Base-by-base conservation (phyloP, 2,329 filamentous ascomycete species). In the Cyphellophora attinorum region DNA sequence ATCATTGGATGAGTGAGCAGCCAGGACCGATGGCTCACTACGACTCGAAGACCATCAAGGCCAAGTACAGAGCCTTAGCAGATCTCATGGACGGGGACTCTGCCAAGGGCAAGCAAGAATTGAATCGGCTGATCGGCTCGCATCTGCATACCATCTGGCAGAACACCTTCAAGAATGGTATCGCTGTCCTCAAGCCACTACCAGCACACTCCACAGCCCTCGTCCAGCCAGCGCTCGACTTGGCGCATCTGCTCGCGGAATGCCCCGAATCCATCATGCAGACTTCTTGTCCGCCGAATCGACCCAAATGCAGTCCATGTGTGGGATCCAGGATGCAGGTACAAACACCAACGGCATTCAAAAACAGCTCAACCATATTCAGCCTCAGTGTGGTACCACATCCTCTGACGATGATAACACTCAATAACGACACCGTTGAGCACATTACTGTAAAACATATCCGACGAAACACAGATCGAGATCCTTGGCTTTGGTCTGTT, bases 131-230 rank as follows among this genome's bases (percentile, higher is more conserved):
- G 39, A 83, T 95, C 54, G 88, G 83, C 51, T 72, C 79, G 2
- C 91, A 96, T 56, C 68, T 96, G 3, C 88, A 95, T 54, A 71
- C 72, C 35, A 81, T 78, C 8, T 96, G 91, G 75, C 85, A 93
- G 52, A 83, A 80, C 48, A 68, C 68, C 14, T 93, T 91, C 57
- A 65, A 74, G 1, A 68, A 72, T 25, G 89, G 91, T 18, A 80
- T 96, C 38, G 74, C 79, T 4, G 76, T 95, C 3, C 65, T 93
- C 28, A 88, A 93, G 55, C 86, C 89, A 0, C 68, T 82, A 13
- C 74, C 83, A 1, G 65, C 81, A 33, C 77, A 86, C 54, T 89
- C 82, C 25, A 82, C 81, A 2, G 69, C 76, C 11, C 67, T 93
- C 48, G 70, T 86, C 32, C 68, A 74, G 36, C 76, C 80, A 21